These are phyloP conservation scores for Heterobasidion parviporum DNA, from an alignment of 1,284 basidiomycete genomes.

Conservation along the genomic window DNA sequence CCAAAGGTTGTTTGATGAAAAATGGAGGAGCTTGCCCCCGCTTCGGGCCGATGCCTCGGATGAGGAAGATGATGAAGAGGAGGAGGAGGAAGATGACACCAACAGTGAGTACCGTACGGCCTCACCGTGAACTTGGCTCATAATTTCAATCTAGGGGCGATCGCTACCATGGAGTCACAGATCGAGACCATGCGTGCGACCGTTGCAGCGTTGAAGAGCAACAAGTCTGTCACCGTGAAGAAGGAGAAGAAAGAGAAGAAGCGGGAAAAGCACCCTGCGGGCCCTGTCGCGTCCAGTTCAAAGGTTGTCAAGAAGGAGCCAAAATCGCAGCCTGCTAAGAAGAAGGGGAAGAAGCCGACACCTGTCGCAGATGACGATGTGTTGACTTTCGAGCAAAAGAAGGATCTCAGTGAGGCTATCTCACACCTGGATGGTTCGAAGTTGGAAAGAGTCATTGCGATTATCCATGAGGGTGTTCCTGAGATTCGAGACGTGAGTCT, in stretches of 20 bases:
- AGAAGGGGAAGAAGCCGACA: conserved; percentile 28
- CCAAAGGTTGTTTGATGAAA: conserved; percentile 84
- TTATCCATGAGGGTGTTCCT: conserved; percentile 86
- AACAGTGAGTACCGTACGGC: conserved; percentile 33
- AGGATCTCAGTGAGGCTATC: conserved; percentile 91
- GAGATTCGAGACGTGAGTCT: conserved; percentile 81
- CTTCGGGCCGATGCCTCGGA: conserved; percentile 31
- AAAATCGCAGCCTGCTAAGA: conserved; percentile 41
- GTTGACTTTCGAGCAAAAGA: conserved; percentile 90
- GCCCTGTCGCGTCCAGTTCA: conserved; percentile 54
- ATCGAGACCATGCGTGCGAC: conserved; percentile 65
- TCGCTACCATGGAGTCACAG: conserved; percentile 65
- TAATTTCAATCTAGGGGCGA: conserved; percentile 39
- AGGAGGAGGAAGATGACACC: conserved; percentile 37
- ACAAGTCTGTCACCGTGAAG: background rate
- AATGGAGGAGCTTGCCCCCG: conserved; percentile 77
- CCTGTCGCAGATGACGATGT: conserved; percentile 51
- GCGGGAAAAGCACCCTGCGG: conserved; percentile 53
- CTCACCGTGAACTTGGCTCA: conserved; percentile 5
- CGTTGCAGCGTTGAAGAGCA: conserved; percentile 46
- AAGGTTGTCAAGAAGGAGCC: conserved; percentile 39
- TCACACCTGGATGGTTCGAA: conserved; percentile 69
- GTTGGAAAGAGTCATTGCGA: conserved; percentile 80
- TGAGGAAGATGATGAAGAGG: conserved; percentile 43
- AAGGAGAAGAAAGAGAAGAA: conserved; percentile 28